These are phyloP conservation scores for Suhomyces choctaworum DNA, from an alignment of 1,139 yeast species.

Conservation along the genomic window DNA sequence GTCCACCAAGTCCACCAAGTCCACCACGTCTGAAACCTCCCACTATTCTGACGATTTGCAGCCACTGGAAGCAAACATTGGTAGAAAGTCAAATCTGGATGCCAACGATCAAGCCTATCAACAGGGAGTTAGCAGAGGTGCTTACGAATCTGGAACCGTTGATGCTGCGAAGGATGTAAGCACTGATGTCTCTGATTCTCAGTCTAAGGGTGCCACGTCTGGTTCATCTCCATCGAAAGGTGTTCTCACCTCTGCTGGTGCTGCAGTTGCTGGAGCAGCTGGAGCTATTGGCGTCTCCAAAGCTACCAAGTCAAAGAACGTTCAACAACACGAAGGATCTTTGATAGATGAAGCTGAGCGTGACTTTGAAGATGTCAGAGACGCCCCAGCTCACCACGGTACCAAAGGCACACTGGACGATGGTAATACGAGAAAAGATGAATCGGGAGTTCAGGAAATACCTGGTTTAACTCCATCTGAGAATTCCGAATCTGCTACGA, in stretches of 20 bases:
- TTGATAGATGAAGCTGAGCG: conserved; percentile 26
- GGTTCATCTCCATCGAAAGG: too few species aligned
- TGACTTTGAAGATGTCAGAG: conserved; percentile 22
- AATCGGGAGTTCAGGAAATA: conserved; percentile 14
- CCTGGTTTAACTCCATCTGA: conserved; percentile 15
- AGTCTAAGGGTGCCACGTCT: too few species aligned
- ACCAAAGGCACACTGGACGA: conserved; percentile 4
- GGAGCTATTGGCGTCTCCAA: conserved; percentile 11
- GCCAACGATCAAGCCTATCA: conserved; percentile 2
- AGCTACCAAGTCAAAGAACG: conserved; percentile 1
- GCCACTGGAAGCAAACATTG: conserved; percentile 5
- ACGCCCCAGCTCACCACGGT: conserved; percentile 22
- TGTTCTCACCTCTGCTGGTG: conserved; percentile 12
- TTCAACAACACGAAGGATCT: conserved; percentile 18
- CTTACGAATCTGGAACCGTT: conserved; percentile 1
- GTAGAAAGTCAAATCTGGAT: background rate
- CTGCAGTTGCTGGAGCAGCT: conserved; percentile 16
- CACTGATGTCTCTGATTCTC: too few species aligned
- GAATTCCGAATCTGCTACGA: too few species aligned
- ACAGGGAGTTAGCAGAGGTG: conserved; percentile 3
- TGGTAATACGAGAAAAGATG: conserved; percentile 4
- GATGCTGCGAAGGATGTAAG: too few species aligned
- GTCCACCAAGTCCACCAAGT: background rate
- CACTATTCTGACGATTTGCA: background rate
- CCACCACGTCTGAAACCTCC: background rate